These are phyloP conservation scores for Neonectria sp. DNA, from an alignment of 2,329 filamentous ascomycete species.

Conservation along the genomic window DNA sequence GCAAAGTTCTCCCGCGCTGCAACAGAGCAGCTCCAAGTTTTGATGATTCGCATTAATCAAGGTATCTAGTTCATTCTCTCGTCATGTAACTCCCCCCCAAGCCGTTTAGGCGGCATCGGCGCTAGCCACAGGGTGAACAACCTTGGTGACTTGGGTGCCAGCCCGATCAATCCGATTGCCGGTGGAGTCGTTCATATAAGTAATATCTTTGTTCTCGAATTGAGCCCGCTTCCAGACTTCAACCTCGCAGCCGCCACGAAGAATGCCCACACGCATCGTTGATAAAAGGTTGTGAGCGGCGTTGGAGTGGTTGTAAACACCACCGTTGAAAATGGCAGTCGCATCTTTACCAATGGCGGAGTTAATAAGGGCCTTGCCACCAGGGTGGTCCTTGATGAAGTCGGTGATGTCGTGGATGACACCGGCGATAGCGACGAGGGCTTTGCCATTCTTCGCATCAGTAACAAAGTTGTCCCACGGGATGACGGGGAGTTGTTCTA, in stretches of 20 bases:
- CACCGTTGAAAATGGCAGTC: conserved; percentile 92
- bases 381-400: conserved; percentile 91
- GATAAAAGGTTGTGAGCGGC: conserved; percentile 90
- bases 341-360: conserved; percentile 89
- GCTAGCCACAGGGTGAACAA: conserved; percentile 82
- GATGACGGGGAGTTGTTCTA: conserved; percentile 88
- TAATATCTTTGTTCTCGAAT: conserved; percentile 86
- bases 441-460: conserved; percentile 82
- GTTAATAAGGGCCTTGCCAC: conserved; percentile 88
- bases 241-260: conserved; percentile 88
- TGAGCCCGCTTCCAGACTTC: conserved; percentile 94
- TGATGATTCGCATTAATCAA: conserved; percentile 31
- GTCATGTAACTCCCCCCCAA: conserved; percentile 25
- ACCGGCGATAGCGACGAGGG: conserved; percentile 82
- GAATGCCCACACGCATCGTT: conserved; percentile 89
- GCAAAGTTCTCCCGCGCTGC: neutral
- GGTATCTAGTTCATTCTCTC: conserved; percentile 36
- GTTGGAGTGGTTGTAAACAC: conserved; percentile 91
- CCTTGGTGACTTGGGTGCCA: conserved; percentile 87
- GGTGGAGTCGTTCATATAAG: conserved; percentile 83
- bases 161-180: conserved; percentile 89
- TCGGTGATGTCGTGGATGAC: conserved; percentile 88
- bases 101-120: conserved; percentile 81
- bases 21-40: conserved; percentile 4
- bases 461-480: conserved; percentile 89